phyloP scores from a whole-genome alignment of 2,329 filamentous ascomycete species.

The Anisogramma anomala region DNA sequence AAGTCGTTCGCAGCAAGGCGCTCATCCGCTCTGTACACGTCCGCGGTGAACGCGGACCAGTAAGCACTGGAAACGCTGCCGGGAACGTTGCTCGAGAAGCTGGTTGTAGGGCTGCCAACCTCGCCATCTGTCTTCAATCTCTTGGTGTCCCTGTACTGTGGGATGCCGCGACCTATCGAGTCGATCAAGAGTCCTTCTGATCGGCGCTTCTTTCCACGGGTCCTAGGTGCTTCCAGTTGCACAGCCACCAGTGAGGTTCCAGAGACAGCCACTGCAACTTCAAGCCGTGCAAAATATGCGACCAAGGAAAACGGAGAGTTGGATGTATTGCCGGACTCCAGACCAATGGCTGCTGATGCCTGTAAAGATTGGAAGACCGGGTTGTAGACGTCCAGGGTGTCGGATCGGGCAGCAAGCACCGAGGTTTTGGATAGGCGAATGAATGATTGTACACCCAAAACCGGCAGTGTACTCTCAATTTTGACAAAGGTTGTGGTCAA shows the following conservation, averaged over 20 bases:
- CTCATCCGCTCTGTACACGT: slow-evolving; percentile 36
- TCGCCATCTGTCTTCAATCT: slow-evolving; percentile 15
- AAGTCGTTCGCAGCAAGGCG: slow-evolving; percentile 35
- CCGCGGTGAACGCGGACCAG: slow-evolving; percentile 32
- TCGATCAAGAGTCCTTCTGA: slow-evolving; percentile 57
- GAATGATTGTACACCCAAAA: slow-evolving; percentile 47
- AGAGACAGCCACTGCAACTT: slow-evolving; percentile 53
- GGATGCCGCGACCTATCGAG: slow-evolving; percentile 56
- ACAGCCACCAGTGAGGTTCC: slow-evolving; percentile 54
- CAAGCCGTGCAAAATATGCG: slow-evolving; percentile 53
- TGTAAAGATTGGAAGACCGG: slow-evolving; percentile 55
- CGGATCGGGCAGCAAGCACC: slow-evolving; percentile 47
- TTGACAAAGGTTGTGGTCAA: slow-evolving; percentile 51
- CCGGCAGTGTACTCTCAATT: slow-evolving; percentile 41
- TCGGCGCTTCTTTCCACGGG: slow-evolving; percentile 42
- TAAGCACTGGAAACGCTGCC: slow-evolving; percentile 41
- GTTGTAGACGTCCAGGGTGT: slow-evolving; percentile 53
- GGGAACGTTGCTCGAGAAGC: slow-evolving; percentile 31
- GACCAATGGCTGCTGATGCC: slow-evolving; percentile 33
- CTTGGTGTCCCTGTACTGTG: slow-evolving; percentile 28
- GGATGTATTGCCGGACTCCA: slow-evolving; percentile 25
- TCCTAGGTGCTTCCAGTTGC: slow-evolving; percentile 52
- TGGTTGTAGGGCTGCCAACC: slow-evolving; percentile 25
- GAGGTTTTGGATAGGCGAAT: slow-evolving; percentile 55
- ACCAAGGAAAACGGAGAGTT: slow-evolving; percentile 33